Percentiles rank a stretch among this genome's conserved stretches.
phyloP scores from a whole-genome alignment of 2,329 filamentous ascomycete genomes.

The Botryotinia globosa region DNA sequence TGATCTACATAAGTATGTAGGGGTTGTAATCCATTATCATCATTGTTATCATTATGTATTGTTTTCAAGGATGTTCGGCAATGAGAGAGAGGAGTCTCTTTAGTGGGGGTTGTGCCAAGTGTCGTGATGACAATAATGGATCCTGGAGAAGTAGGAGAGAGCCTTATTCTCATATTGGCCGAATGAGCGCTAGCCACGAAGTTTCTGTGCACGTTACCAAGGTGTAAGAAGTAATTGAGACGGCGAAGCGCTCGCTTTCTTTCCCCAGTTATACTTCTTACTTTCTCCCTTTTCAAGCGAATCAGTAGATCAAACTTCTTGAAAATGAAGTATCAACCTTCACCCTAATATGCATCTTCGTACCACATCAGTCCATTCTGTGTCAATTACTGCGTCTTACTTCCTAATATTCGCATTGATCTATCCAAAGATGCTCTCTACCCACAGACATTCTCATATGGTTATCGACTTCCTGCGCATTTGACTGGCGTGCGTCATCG shows the following conservation, averaged over 20 bases:
- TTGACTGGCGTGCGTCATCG: slow-evolving; percentile 7
- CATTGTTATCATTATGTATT: neutral
- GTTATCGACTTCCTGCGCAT: neutral
- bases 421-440: neutral
- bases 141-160: neutral
- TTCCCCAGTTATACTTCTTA: neutral
- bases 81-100: neutral
- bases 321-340: neutral
- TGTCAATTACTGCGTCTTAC: neutral
- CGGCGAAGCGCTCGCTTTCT: neutral
- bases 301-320: neutral
- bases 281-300: neutral
- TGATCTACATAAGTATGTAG: slow-evolving; percentile 1
- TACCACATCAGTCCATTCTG: neutral
- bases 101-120: neutral
- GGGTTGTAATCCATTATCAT: neutral
- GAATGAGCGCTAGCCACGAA: slow-evolving; percentile 2
- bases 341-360: neutral
- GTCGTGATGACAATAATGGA: neutral
- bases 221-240: neutral
- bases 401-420: neutral
- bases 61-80: neutral
- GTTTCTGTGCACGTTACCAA: neutral
- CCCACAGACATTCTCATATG: neutral
- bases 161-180: neutral